A percentile compares a stretch with the other conserved stretches of the same genome.
phyloP scores from a whole-genome alignment of 805 yeast genomes.

The Zygosaccharomyces lentus region DNA sequence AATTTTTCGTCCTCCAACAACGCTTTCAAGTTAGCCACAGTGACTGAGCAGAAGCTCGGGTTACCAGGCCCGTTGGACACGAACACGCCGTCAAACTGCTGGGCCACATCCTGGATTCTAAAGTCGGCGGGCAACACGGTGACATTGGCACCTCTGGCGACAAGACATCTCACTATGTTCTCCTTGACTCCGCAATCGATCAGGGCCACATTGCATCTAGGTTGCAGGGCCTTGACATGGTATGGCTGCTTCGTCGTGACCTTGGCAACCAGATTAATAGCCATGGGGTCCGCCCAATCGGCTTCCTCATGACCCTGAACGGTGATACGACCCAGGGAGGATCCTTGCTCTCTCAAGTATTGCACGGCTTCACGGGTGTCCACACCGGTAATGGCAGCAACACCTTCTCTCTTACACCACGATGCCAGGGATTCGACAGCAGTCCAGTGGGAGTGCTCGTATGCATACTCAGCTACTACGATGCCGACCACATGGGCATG shows the following conservation, averaged over 20 bases:
- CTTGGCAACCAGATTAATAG: conserved; percentile 82
- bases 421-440: conserved; percentile 93
- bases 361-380: conserved; percentile 95
- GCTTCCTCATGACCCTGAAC: conserved; percentile 46
- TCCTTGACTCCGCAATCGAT: conserved; percentile 98
- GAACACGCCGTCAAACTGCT: conserved; percentile 91
- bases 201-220: conserved; percentile 68
- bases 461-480: conserved; percentile 92
- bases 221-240: conserved; percentile 62
- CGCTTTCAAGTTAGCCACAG: conserved; percentile 68
- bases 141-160: conserved; percentile 89
- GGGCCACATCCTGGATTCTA: conserved; percentile 86
- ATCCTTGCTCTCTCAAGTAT: conserved; percentile 92
- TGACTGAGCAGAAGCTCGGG: conserved; percentile 82
- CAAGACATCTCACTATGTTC: conserved; percentile 90
- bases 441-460: conserved; percentile 98
- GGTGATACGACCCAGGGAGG: conserved; percentile 84
- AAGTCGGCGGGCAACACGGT: conserved; percentile 96
- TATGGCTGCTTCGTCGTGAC: conserved; percentile 95
- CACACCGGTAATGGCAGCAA: conserved; percentile 94
- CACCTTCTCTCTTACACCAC: conserved; percentile 96
- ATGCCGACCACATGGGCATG: conserved; percentile 91
- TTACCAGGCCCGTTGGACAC: conserved; percentile 97
- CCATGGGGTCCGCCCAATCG: conserved; percentile 85
- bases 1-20: conserved; percentile 55